A percentile compares a stretch with the other conserved stretches of the same genome.
Evolutionary conservation across 192 early-diverging fungal species (phyloP).

Genomic region (Rhizoclosmatium globosum): DNA sequence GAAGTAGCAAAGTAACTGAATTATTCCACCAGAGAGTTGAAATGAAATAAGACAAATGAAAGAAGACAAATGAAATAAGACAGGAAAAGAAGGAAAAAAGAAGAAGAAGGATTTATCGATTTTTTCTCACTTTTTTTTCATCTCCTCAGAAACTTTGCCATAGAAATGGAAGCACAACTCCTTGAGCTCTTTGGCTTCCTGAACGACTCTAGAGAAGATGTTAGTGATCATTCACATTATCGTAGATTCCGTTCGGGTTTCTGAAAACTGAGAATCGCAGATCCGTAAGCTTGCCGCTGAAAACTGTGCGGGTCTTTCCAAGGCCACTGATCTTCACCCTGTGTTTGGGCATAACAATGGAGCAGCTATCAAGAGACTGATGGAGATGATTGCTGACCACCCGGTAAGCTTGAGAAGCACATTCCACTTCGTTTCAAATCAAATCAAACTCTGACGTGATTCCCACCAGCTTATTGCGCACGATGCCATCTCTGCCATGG

Average conservation of each 20-base stretch:
- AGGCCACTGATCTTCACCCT: conserved; percentile 66
- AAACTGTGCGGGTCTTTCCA: conserved; percentile 77
- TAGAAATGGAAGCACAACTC: conserved; percentile 25
- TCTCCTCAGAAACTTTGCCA: background rate
- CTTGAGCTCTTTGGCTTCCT: conserved; percentile 76
- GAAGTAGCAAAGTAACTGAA: too few species aligned
- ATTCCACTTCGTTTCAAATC: too few species aligned
- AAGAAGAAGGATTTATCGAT: background rate
- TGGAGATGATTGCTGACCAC: conserved; percentile 72
- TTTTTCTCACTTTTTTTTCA: conserved; percentile 8
- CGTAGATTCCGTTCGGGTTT: background rate
- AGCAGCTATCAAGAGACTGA: conserved; percentile 68
- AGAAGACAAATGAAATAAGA: too few species aligned
- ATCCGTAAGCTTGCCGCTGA: conserved; percentile 82
- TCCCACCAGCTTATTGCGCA: conserved; percentile 76
- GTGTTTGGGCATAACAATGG: conserved; percentile 68
- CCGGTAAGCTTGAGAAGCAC: conserved; percentile 54
- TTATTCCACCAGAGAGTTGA: too few species aligned
- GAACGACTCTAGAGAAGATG: conserved; percentile 76
- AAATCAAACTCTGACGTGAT: too few species aligned
- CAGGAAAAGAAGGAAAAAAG: too few species aligned
- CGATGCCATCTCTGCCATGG: conserved; percentile 79
- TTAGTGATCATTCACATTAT: conserved; percentile 36
- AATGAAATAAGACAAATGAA: too few species aligned
- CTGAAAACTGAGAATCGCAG: conserved; percentile 33